Conservation (phyloP, 345 rosid genomes). For the Citrus medica region DNA sequence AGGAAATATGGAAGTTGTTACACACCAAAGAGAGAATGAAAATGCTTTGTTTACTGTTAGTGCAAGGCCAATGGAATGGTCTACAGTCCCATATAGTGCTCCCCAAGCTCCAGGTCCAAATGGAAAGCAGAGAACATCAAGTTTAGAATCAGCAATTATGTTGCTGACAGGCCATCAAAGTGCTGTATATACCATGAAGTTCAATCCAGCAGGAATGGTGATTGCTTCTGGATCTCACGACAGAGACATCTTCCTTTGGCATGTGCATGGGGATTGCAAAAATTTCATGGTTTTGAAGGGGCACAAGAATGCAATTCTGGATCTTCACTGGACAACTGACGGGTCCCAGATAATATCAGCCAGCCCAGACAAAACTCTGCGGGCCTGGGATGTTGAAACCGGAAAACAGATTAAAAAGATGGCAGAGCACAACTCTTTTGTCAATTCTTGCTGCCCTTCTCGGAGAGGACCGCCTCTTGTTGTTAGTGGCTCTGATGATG, state of each 20-base stretch:
- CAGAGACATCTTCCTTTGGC: slow-evolving; percentile 88
- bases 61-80: slow-evolving; percentile 93
- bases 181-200: slow-evolving; percentile 83
- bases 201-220: slow-evolving; percentile 80
- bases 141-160: slow-evolving; percentile 95
- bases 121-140: slow-evolving; percentile 68
- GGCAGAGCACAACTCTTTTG: slow-evolving; percentile 92
- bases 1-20: slow-evolving; percentile 48
- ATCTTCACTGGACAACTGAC: slow-evolving; percentile 93
- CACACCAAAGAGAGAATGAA: slow-evolving; percentile 51
- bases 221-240: slow-evolving; percentile 97
- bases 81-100: slow-evolving; percentile 54
- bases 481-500: slow-evolving; percentile 94
- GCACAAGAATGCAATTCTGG: slow-evolving; percentile 90
- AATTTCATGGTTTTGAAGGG: slow-evolving; percentile 94
- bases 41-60: slow-evolving; percentile 53
- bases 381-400: slow-evolving; percentile 94
- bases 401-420: slow-evolving; percentile 96
- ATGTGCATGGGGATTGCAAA: slow-evolving; percentile 89
- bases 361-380: slow-evolving; percentile 86
- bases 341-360: slow-evolving; percentile 89
- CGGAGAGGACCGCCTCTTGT: slow-evolving; percentile 90
- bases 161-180: slow-evolving; percentile 83
- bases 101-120: slow-evolving; percentile 54
- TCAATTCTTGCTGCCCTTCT: slow-evolving; percentile 89